Evolutionary conservation across 2,329 filamentous ascomycete genomes (phyloP), one percentile per base, ranked within the genome.

Genomic region (Pseudocercospora pini-densiflorae): DNA sequence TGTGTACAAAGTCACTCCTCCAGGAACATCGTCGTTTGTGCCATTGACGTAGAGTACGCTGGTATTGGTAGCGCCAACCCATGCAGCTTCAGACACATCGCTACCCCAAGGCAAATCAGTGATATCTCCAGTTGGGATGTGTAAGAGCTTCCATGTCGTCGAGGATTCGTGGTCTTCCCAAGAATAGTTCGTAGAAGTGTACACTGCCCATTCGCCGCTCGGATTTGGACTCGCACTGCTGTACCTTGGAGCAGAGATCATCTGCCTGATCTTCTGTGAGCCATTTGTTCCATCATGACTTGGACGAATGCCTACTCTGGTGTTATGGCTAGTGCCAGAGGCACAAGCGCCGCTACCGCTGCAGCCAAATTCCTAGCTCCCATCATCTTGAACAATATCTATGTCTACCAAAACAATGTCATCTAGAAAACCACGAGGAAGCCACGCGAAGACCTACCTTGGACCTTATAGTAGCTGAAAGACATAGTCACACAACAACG

Each of bases 1-100:
- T 8, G 75, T 76, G 62, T 79, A 81, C n/a, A 81, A 65, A 47
- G 78, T 79, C 40, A 81, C 75, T 29, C 73, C 73, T 51, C 72
- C 71, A 7, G 69, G 66, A 5, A 70, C 61, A 16, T 69, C 58
- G 10, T 70, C 68, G 57, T 72, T 74, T 19, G 72, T 72, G 31
- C 66, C 69, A 53, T 73, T 74, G 51, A 74, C 23, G 58, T 75
- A 75, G 10, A 81, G 69, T 9, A 74, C 69, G 33, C 71, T 72
- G 10, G 73, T 75, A 61, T 71, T 64, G n/a, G 70, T 75, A n/a
- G 65, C 63, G 21, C 73, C 73, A 29, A 80, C 75, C 72, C 80
- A 75, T 24, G 70, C 69, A 3, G 71, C 67, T 59, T 75, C 72
- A 6, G 71, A 70, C 10, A 73, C 70, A 64, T 72, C 70, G 59